Percentiles rank a stretch among this genome's conserved stretches.
Evolutionary conservation across 352 stramenopile species (phyloP).

Genomic region (Phytopythium boreale): DNA sequence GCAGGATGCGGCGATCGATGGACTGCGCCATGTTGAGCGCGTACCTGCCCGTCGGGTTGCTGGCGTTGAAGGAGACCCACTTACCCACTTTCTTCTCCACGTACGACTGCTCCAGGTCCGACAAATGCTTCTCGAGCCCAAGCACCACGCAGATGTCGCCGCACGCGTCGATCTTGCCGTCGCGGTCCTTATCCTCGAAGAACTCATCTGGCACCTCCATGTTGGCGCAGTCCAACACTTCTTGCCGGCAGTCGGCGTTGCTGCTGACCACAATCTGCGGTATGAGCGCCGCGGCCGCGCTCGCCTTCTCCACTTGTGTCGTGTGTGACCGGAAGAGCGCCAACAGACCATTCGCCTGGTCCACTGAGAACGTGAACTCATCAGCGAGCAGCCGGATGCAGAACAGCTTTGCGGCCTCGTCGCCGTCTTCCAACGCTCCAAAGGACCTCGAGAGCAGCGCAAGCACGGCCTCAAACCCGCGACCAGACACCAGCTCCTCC

Average conservation of each 20-base stretch:
- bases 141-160: constrained; percentile 77
- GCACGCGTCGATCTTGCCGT: constrained; percentile 80
- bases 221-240: constrained; percentile 54
- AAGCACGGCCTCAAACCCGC: constrained; percentile 37
- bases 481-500: constrained; percentile 42
- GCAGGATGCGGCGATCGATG: constrained; percentile 71
- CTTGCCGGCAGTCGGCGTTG: constrained; percentile 17
- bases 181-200: constrained; percentile 78
- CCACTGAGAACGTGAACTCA: constrained; percentile 54
- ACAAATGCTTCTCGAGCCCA: constrained; percentile 54
- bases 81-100: constrained; percentile 73
- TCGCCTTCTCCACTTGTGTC: constrained; percentile 69
- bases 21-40: constrained; percentile 66
- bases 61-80: constrained; percentile 75
- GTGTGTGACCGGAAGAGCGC: constrained; percentile 61
- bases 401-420: constrained; percentile 58
- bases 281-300: constrained; percentile 53
- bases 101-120: constrained; percentile 63
- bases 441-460: constrained; percentile 46
- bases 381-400: constrained; percentile 63
- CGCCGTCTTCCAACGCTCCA: constrained; percentile 32
- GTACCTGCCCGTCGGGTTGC: constrained; percentile 66
- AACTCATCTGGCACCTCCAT: constrained; percentile 59
- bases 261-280: constrained; percentile 46
- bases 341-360: constrained; percentile 54